phyloP scores from a whole-genome alignment of 495 filamentous ascomycete genomes.

The Terfezia boudieri region DNA sequence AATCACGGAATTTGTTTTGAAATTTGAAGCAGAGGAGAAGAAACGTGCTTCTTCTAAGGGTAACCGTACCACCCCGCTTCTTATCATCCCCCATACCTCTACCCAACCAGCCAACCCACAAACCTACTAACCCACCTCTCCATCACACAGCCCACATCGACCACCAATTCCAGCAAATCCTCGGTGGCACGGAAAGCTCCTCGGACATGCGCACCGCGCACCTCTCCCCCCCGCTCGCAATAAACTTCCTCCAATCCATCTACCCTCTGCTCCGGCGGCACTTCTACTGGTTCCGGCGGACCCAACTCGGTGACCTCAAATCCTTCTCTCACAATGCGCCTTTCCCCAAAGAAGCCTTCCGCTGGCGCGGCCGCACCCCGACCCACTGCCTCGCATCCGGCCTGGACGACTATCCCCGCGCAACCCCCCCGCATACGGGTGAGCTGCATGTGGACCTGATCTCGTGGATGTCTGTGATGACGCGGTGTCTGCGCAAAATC shows the following conservation, averaged over 20 bases:
- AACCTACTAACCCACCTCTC: too few species aligned
- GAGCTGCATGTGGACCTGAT: constrained; percentile 91
- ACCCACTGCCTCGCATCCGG: constrained; percentile 80
- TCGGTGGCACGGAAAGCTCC: constrained; percentile 5
- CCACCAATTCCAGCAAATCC: too few species aligned
- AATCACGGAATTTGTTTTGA: constrained; percentile 59
- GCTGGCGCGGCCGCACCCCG: constrained; percentile 80
- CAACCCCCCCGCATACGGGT: constrained; percentile 91
- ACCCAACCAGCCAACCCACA: background rate
- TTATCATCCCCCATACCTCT: constrained; percentile 1
- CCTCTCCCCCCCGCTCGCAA: constrained; percentile 28
- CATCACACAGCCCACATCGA: too few species aligned
- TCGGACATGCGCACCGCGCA: constrained; percentile 31
- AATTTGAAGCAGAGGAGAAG: constrained; percentile 26
- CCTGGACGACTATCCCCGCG: constrained; percentile 82
- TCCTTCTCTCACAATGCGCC: constrained; percentile 69
- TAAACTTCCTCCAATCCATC: constrained; percentile 52
- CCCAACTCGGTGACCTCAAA: constrained; percentile 75
- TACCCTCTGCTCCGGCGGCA: constrained; percentile 87
- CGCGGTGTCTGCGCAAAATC: constrained; percentile 53
- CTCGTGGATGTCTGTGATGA: constrained; percentile 93
- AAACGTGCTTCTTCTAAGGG: background rate
- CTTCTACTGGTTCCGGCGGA: constrained; percentile 83
- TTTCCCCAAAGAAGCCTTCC: constrained; percentile 72
- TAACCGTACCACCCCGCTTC: background rate